These are phyloP conservation scores for Jamesozyma lodderae DNA, from an alignment of 805 yeast genomes.

Conservation along the genomic window DNA sequence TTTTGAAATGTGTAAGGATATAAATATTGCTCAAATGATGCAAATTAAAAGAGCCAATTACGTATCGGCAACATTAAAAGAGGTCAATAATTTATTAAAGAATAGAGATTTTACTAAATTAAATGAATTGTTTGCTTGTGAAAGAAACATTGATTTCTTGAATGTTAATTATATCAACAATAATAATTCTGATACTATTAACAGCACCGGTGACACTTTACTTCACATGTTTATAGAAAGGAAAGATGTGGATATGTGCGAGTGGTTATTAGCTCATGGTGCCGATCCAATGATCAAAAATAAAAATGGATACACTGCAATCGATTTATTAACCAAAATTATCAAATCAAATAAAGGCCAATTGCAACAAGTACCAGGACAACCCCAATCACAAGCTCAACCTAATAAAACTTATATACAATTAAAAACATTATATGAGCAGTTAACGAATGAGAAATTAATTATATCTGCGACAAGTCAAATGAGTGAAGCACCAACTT, in stretches of 20 bases:
- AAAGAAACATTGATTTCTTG: conserved; percentile 69
- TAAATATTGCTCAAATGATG: conserved; percentile 65
- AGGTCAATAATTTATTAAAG: conserved; percentile 61
- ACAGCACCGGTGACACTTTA: conserved; percentile 82
- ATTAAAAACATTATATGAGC: conserved; percentile 56
- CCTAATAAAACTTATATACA: conserved; percentile 19
- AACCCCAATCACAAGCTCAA: conserved; percentile 11
- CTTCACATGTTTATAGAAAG: conserved; percentile 75
- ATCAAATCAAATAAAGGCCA: background rate
- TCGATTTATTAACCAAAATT: conserved; percentile 49
- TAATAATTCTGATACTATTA: conserved; percentile 52
- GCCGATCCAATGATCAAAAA: conserved; percentile 93
- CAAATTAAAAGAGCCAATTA: conserved; percentile 69
- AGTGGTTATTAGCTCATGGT: conserved; percentile 81
- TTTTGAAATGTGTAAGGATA: conserved; percentile 58
- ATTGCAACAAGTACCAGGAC: too few relatives aligned
- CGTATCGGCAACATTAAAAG: conserved; percentile 60
- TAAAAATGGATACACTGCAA: conserved; percentile 67
- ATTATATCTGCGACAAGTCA: conserved; percentile 40
- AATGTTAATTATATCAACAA: conserved; percentile 50
- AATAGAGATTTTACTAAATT: conserved; percentile 54
- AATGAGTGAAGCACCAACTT: conserved; percentile 56
- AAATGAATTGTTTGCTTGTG: conserved; percentile 53
- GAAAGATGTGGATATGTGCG: conserved; percentile 71
- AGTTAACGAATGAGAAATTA: conserved; percentile 67